These are phyloP conservation scores for Verticillium nubilum DNA, from an alignment of 2,329 filamentous ascomycete genomes.

Conservation along the genomic window DNA sequence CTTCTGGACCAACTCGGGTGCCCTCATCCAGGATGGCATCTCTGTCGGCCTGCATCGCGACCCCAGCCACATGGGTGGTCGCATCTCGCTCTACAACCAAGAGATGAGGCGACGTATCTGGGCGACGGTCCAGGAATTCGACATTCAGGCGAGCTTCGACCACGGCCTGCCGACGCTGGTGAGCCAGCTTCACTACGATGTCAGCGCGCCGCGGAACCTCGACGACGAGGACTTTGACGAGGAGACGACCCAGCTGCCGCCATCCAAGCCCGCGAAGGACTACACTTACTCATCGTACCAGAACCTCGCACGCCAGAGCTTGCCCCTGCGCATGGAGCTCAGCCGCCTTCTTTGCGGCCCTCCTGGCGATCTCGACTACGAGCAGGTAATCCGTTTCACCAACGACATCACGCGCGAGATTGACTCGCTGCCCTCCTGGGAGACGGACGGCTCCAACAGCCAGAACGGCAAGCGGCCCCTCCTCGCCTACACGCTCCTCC, in stretches of 20 bases:
- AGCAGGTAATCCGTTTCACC: conserved; percentile 55
- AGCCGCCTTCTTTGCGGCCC: conserved; percentile 51
- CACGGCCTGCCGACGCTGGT: conserved; percentile 54
- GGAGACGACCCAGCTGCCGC: conserved; percentile 42
- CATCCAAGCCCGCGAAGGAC: conserved; percentile 43
- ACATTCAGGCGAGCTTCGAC: conserved; percentile 57
- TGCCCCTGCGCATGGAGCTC: conserved; percentile 51
- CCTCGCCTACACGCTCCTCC: conserved; percentile 53
- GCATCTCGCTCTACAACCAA: conserved; percentile 53
- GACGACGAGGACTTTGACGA: conserved; percentile 54
- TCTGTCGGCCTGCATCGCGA: conserved; percentile 55
- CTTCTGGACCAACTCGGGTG: conserved; percentile 54
- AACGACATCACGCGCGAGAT: conserved; percentile 58
- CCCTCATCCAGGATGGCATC: conserved; percentile 52
- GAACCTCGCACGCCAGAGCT: conserved; percentile 49
- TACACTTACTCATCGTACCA: conserved; percentile 58
- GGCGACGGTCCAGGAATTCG: conserved; percentile 57
- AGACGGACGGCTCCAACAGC: conserved; percentile 26
- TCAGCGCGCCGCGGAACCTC: conserved; percentile 50
- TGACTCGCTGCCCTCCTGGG: conserved; percentile 54
- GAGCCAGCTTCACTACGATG: conserved; percentile 50
- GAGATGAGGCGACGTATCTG: conserved; percentile 58
- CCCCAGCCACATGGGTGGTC: conserved; percentile 47
- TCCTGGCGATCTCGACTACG: conserved; percentile 51
- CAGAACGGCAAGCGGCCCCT: conserved; percentile 46